Evolutionary conservation across 2,329 filamentous ascomycete genomes (phyloP), one percentile per base, ranked within the genome.

Genomic region (Rutstroemia sydowiana): DNA sequence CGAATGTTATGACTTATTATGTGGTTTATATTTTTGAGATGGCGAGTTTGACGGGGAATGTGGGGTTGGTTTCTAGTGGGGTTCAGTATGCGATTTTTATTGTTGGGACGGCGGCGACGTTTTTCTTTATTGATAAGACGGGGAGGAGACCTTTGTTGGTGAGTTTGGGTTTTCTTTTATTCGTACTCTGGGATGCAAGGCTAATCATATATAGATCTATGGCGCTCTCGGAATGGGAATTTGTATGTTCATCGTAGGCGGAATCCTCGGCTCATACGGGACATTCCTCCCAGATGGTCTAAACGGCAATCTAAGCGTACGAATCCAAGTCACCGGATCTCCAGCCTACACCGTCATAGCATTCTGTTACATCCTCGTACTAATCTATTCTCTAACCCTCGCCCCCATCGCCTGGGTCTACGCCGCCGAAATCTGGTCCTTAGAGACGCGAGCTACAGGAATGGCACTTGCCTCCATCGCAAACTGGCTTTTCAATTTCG

Each of bases 401-500:
- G 81, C 79, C 0, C 80, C 81, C 0, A 77, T 82, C 3, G 78
- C 75, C 49, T 85, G 82, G 81, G 75, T 84, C 41, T 85, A 86
- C 59, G 77, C 78, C 0, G 77, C 79, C 14, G 82, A 86, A 65
- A 76, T 83, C 2, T 84, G 77, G 75, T 79, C 78, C 0, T 70
- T 83, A 2, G 77, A 79, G 54, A 80, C 78, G 0, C 75, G 81
- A 31, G 79, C 79, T 2, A 77, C 73, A 2, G 79, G 79, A 18
- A 81, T 83, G 71, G 74, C 75, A 20, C 68, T 83, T 39, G 71
- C 79, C 0, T 75, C 78, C 2, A 70, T 78, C 16, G 72, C 73
- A 13, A 81, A 80, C 60, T 74, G 73, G 73, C 58, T 78, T 5
- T 79, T 81, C 70, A 82, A 81, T 65, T 81, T 81, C 61, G 79